These are phyloP conservation scores for Chaetomiaceae sp. DNA, from an alignment of 2,329 filamentous ascomycete species.

Conservation along the genomic window DNA sequence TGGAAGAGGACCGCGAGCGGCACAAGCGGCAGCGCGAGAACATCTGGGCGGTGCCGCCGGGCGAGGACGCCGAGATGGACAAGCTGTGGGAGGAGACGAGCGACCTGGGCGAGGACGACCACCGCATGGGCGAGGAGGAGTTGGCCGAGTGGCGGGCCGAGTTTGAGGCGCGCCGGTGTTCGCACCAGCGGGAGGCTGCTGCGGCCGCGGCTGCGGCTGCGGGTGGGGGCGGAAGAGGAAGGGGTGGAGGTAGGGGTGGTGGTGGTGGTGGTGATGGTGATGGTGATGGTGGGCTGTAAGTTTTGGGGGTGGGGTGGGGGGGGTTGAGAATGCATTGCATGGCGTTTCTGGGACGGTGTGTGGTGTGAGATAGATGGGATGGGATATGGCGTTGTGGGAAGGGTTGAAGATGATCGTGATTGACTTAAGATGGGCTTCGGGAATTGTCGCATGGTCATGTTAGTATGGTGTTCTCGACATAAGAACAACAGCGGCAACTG, in stretches of 20 bases:
- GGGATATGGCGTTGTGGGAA: neutral
- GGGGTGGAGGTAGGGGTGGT: too few relatives aligned
- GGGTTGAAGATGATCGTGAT: neutral
- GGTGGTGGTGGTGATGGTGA: too few relatives aligned
- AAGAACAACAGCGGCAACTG: neutral
- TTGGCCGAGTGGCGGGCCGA: slow-evolving; percentile 39
- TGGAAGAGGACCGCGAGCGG: slow-evolving; percentile 91
- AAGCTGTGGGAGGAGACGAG: slow-evolving; percentile 83
- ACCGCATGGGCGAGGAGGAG: slow-evolving; percentile 70
- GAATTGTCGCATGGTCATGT: neutral
- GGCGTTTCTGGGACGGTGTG: slow-evolving; percentile 1
- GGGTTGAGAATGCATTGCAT: slow-evolving; percentile 16
- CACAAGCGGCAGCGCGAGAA: slow-evolving; percentile 89
- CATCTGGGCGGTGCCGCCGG: slow-evolving; percentile 78
- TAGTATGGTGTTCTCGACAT: neutral
- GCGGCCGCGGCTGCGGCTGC: too few relatives aligned
- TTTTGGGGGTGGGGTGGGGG: too few relatives aligned
- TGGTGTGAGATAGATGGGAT: neutral
- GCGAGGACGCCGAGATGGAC: slow-evolving; percentile 64
- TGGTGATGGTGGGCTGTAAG: too few relatives aligned
- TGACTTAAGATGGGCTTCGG: neutral
- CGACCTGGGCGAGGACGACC: slow-evolving; percentile 83
- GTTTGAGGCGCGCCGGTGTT: slow-evolving; percentile 31
- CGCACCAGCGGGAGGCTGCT: slow-evolving; percentile 27
- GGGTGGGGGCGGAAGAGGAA: too few relatives aligned